phyloP scores from a whole-genome alignment of 2,329 filamentous ascomycete species.

The Aspergillus quadricinctus region DNA sequence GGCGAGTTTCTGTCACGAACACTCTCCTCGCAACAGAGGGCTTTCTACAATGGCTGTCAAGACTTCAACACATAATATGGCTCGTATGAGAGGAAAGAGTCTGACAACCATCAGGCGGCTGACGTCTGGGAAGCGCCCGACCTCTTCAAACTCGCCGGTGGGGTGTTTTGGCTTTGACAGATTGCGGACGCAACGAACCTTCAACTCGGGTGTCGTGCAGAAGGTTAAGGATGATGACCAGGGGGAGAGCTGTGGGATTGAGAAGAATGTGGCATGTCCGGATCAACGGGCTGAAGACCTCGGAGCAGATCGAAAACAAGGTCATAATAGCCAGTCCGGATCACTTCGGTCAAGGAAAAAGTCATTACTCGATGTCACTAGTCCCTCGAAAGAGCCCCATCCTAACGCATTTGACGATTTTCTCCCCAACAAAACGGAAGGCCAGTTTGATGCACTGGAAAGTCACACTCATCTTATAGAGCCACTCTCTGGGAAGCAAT shows the following conservation, averaged over 20 bases:
- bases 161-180: constrained; percentile 12
- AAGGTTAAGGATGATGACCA: constrained; percentile 15
- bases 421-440: neutral
- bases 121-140: constrained; percentile 14
- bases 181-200: constrained; percentile 23
- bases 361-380: neutral
- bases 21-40: constrained; percentile 35
- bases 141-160: constrained; percentile 14
- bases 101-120: constrained; percentile 13
- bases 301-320: neutral
- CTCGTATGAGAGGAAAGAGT: constrained; percentile 14
- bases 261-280: neutral
- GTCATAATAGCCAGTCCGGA: neutral
- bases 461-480: neutral
- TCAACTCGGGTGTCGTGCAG: constrained; percentile 23
- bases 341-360: neutral
- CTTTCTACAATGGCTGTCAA: constrained; percentile 22
- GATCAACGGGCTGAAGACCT: neutral
- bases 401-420: neutral
- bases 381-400: neutral
- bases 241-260: constrained; percentile 11
- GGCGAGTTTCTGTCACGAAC: constrained; percentile 49
- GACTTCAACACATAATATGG: constrained; percentile 14
- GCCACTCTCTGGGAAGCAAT: neutral
- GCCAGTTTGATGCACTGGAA: neutral